Evolutionary conservation across 306 rosid genomes (phyloP).

Genomic region (Prunus mongolica): DNA sequence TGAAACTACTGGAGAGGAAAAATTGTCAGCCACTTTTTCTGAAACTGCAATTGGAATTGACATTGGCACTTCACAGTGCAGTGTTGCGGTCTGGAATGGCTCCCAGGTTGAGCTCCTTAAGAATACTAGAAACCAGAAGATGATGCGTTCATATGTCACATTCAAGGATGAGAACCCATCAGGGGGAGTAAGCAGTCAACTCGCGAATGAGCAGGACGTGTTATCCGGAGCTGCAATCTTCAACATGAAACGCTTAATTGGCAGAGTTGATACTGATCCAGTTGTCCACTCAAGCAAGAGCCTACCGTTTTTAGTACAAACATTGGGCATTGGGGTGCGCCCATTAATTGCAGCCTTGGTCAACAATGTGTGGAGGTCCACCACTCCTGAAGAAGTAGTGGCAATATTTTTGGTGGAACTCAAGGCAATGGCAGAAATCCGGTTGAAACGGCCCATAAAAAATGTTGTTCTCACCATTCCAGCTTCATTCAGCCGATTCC

Average conservation of each 20-base stretch:
- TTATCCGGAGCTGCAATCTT: conserved; percentile 74
- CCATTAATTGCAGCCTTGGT: conserved; percentile 79
- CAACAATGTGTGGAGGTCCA: conserved; percentile 73
- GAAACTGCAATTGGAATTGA: conserved; percentile 83
- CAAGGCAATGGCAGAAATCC: conserved; percentile 58
- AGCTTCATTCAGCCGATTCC: conserved; percentile 80
- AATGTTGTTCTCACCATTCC: conserved; percentile 80
- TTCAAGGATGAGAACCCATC: conserved; percentile 65
- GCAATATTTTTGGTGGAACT: conserved; percentile 68
- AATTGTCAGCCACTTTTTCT: conserved; percentile 40
- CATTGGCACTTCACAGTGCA: conserved; percentile 84
- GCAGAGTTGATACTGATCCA: conserved; percentile 85
- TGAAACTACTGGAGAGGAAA: conserved; percentile 73
- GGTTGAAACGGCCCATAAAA: conserved; percentile 52
- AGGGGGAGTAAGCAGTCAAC: conserved; percentile 53
- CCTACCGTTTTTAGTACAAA: conserved; percentile 88
- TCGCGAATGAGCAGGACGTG: conserved; percentile 53
- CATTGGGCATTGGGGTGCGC: conserved; percentile 76
- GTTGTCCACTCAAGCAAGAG: conserved; percentile 63
- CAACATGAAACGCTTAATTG: conserved; percentile 87
- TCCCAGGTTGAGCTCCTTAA: conserved; percentile 69
- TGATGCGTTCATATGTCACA: conserved; percentile 72
- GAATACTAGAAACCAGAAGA: conserved; percentile 68
- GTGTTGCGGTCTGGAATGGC: conserved; percentile 87
- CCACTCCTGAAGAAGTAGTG: conserved; percentile 77